A percentile compares a stretch with the other conserved stretches of the same genome.
These are phyloP conservation scores for Suhomyces maxii DNA, from an alignment of 1,139 yeast genomes.

Conservation along the genomic window DNA sequence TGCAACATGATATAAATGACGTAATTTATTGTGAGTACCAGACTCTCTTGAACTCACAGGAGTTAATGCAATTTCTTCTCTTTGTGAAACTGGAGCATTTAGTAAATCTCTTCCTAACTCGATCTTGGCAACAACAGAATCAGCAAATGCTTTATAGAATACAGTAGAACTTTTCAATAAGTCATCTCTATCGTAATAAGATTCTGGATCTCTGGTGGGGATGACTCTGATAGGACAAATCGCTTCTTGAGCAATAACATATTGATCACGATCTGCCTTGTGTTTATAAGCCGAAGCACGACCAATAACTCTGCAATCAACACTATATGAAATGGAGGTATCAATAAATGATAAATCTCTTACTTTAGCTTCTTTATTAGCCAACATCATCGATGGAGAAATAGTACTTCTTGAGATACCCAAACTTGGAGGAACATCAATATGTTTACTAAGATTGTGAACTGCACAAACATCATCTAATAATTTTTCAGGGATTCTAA, in stretches of 20 bases:
- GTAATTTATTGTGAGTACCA: slow-evolving; percentile 24
- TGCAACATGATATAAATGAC: slow-evolving; percentile 35
- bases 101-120: slow-evolving; percentile 28
- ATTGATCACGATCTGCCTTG: slow-evolving; percentile 26
- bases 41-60: slow-evolving; percentile 19
- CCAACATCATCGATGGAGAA: slow-evolving; percentile 20
- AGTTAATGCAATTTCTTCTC: slow-evolving; percentile 12
- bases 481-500: slow-evolving; percentile 40
- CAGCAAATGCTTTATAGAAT: slow-evolving; percentile 41
- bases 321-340: slow-evolving; percentile 37
- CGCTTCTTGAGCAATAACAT: slow-evolving; percentile 40
- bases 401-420: slow-evolving; percentile 27
- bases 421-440: slow-evolving; percentile 40
- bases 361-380: slow-evolving; percentile 23
- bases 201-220: slow-evolving; percentile 30
- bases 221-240: slow-evolving; percentile 37
- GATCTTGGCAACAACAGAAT: slow-evolving; percentile 32
- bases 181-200: slow-evolving; percentile 19
- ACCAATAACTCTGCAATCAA: slow-evolving; percentile 44
- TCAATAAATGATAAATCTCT: slow-evolving; percentile 39
- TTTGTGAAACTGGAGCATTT: slow-evolving; percentile 5
- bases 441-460: slow-evolving; percentile 36
- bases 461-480: slow-evolving; percentile 41
- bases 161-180: slow-evolving; percentile 24
- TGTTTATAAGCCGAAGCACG: slow-evolving; percentile 36